These are phyloP conservation scores for Scheffersomyces stambukii DNA, from an alignment of 1,139 yeast species.

Conservation along the genomic window DNA sequence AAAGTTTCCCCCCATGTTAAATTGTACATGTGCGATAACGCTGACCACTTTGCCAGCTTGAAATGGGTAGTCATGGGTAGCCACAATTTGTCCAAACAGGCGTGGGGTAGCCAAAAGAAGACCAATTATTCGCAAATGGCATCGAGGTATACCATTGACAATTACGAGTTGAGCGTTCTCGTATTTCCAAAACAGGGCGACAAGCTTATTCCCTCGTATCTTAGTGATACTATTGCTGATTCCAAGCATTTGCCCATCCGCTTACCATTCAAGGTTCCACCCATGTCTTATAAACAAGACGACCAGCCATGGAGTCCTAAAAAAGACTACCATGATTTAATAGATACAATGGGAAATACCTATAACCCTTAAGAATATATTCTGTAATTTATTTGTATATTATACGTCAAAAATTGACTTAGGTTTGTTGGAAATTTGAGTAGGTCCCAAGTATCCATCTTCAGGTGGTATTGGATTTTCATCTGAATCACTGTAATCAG, in stretches of 20 bases:
- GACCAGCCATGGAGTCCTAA: slow-evolving; percentile 52
- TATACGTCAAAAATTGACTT: too few relatives aligned
- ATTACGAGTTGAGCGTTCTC: slow-evolving; percentile 60
- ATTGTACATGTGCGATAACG: slow-evolving; percentile 38
- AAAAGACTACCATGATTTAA: slow-evolving; percentile 17
- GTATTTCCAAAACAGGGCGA: slow-evolving; percentile 19
- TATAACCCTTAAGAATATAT: slow-evolving; percentile 10
- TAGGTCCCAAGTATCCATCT: too few relatives aligned
- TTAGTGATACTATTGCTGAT: slow-evolving; percentile 23
- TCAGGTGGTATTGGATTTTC: too few relatives aligned
- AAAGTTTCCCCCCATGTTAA: slow-evolving; percentile 38
- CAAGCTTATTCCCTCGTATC: slow-evolving; percentile 33
- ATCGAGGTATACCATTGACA: slow-evolving; percentile 23
- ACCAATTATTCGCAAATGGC: slow-evolving; percentile 13
- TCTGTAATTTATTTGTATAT: slow-evolving; percentile 8
- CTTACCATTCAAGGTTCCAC: slow-evolving; percentile 54
- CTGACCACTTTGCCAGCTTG: slow-evolving; percentile 45
- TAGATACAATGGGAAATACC: slow-evolving; percentile 18
- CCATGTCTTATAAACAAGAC: slow-evolving; percentile 26
- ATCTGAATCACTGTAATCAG: too few relatives aligned
- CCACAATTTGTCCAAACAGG: slow-evolving; percentile 61
- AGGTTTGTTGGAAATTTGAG: too few relatives aligned
- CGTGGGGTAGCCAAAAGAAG: slow-evolving; percentile 57
- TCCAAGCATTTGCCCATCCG: slow-evolving; percentile 28
- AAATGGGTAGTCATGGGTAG: slow-evolving; percentile 67